Conservation (phyloP, 148 eudicot genomes). For the Arbutus unedo region DNA sequence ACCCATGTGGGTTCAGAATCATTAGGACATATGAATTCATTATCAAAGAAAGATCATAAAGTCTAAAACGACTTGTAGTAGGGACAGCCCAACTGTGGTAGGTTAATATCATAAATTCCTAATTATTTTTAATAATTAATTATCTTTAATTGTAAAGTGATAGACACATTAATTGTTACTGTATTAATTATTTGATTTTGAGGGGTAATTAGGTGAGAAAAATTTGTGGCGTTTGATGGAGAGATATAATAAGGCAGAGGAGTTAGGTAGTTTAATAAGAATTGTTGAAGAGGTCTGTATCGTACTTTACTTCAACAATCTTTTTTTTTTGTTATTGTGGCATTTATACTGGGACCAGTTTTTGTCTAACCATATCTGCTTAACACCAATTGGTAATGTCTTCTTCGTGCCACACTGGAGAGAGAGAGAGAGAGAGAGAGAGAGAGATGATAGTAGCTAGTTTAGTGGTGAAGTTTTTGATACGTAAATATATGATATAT, state of each 20-base stretch:
- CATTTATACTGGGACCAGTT: neutral
- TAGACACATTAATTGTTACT: too few species aligned
- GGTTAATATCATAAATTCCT: slow-evolving; percentile 7
- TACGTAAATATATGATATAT: too few species aligned
- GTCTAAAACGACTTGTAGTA: slow-evolving; percentile 14
- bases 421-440: neutral
- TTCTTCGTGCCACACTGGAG: neutral
- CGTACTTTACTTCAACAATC: neutral
- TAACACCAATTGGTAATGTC: neutral
- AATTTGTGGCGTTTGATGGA: neutral
- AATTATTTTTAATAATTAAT: neutral
- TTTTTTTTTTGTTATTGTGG: neutral
- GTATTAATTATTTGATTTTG: neutral
- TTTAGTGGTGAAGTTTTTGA: neutral
- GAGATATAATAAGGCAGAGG: neutral
- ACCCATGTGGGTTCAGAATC: slow-evolving; percentile 1
- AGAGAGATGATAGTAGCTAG: neutral
- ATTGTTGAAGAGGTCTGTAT: neutral
- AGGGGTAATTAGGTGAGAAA: slow-evolving; percentile 12
- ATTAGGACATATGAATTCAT: neutral
- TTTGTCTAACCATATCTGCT: neutral
- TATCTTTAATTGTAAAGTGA: neutral
- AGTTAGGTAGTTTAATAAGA: slow-evolving; percentile 13
- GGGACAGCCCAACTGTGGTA: slow-evolving; percentile 10
- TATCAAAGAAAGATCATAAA: slow-evolving; percentile 5